A percentile compares a stretch with the other conserved stretches of the same genome.
Conservation (phyloP, 2,329 filamentous ascomycete species). For the Fusarium penzigii region DNA sequence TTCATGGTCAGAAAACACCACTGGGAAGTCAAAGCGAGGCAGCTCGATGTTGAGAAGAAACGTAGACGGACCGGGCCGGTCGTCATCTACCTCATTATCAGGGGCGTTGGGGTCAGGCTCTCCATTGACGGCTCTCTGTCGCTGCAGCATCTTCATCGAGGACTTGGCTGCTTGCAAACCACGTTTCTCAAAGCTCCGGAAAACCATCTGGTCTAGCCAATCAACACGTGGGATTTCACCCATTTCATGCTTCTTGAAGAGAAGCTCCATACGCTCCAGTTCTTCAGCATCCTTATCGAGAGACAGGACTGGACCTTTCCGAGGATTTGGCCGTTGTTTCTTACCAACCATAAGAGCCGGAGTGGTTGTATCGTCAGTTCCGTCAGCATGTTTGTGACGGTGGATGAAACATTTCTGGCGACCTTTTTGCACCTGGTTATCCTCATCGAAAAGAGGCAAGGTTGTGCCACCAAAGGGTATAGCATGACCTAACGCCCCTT, state of each 20-base stretch:
- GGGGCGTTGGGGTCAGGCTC: slow-evolving; percentile 34
- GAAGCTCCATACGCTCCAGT: slow-evolving; percentile 80
- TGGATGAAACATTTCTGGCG: slow-evolving; percentile 89
- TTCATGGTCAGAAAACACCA: slow-evolving; percentile 93
- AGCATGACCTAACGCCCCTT: slow-evolving; percentile 70
- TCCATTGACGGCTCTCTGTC: slow-evolving; percentile 43
- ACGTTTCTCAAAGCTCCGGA: slow-evolving; percentile 82
- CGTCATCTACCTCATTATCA: slow-evolving; percentile 42
- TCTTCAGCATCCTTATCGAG: slow-evolving; percentile 78
- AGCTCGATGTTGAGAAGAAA: slow-evolving; percentile 90
- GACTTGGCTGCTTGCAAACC: slow-evolving; percentile 65
- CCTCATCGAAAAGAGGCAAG: slow-evolving; percentile 84
- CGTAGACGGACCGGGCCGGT: slow-evolving; percentile 51
- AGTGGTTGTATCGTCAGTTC: slow-evolving; percentile 76
- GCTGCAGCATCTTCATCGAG: slow-evolving; percentile 60
- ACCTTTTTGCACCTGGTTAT: slow-evolving; percentile 89
- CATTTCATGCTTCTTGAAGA: slow-evolving; percentile 98
- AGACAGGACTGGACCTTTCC: slow-evolving; percentile 48
- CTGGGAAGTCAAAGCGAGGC: slow-evolving; percentile 90
- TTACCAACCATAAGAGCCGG: slow-evolving; percentile 64
- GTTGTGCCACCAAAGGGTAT: slow-evolving; percentile 95
- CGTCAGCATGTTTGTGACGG: slow-evolving; percentile 81
- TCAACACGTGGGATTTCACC: slow-evolving; percentile 90
- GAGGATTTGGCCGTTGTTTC: slow-evolving; percentile 49
- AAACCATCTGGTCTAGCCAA: slow-evolving; percentile 95